These are phyloP conservation scores for Agrocybe pediades DNA, from an alignment of 768 basidiomycete genomes.

Conservation along the genomic window DNA sequence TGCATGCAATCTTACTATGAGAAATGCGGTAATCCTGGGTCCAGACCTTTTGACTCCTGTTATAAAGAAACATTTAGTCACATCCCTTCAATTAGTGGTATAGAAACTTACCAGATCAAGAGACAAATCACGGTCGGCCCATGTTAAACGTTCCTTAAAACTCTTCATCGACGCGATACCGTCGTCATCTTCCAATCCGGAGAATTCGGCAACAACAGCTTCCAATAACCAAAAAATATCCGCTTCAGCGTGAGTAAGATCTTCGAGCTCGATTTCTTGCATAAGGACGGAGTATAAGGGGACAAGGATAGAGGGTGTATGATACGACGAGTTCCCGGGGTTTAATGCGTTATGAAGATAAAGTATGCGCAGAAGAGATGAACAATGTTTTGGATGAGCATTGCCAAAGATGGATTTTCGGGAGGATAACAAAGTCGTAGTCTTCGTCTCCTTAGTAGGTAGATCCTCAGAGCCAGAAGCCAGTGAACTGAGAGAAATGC, in stretches of 20 bases:
- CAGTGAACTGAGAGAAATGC: conserved; percentile 36
- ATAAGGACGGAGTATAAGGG: conserved; percentile 65
- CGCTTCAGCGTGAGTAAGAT: conserved; percentile 70
- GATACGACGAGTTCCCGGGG: conserved; percentile 68
- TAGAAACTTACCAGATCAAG: conserved; percentile 53
- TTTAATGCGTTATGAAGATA: conserved; percentile 74
- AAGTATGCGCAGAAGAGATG: conserved; percentile 67
- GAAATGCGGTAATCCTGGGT: conserved; percentile 75
- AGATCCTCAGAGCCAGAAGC: conserved; percentile 12
- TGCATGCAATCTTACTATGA: conserved; percentile 58
- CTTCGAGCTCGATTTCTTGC: conserved; percentile 62
- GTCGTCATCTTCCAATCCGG: conserved; percentile 70
- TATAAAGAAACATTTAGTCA: conserved; percentile 1
- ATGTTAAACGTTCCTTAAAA: conserved; percentile 58
- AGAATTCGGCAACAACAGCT: conserved; percentile 69
- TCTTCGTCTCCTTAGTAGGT: conserved; percentile 19
- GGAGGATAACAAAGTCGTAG: conserved; percentile 48
- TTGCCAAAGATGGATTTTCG: conserved; percentile 43
- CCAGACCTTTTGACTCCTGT: conserved; percentile 65
- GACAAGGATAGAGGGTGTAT: conserved; percentile 69
- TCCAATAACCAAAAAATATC: conserved; percentile 86
- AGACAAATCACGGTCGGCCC: conserved; percentile 66
- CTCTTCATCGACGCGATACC: conserved; percentile 63
- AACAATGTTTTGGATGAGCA: conserved; percentile 60
- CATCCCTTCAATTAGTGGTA: background rate